Evolutionary conservation across 176 grass and related monocot species (phyloP), one percentile per base, ranked within the genome.

Genomic region (Triticum urartu): DNA sequence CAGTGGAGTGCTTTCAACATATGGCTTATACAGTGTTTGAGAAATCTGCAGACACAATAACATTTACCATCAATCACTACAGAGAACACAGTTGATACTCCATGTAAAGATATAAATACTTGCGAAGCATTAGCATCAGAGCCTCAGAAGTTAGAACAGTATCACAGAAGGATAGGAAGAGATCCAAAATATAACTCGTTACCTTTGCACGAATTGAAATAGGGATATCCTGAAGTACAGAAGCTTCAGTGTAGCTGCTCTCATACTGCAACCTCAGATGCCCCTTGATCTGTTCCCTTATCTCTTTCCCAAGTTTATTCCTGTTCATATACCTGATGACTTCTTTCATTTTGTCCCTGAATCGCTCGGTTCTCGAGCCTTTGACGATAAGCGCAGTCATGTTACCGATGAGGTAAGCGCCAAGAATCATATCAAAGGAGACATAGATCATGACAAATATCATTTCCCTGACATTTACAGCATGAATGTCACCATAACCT

Each of bases 341-440:
- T 71, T 97, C 97, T 90, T 93, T 99, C 97, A 99, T 99, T 88
- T 94, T 99, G 58, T 99, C 97, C 80, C 97, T 94, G 68, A 99
- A 99, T 64, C 91, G 80, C 84, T 97, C 97, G 0, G 97, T 99
- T 81, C 92, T 99, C 11, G 97, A 99, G 64, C 97, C 97, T 93
- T 99, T 99, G n/a, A 99, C 97, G n/a, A 99, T 99, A 40, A 99
- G 85, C 1, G 97, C 97, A 81, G 97, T 99, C 94, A 96, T 94
- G 82, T 94, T 99, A 87, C 97, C 97, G 15, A 99, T 97, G 68
- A 99, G 94, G 78, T 99, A 99, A 72, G 97, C 97, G 60, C 97
- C 92, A 20, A 99, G 90, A 90, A 99, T 94, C 97, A 99, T 99
- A 89, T 99, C 97, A 82, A 97, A 99, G 65, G 97, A 99, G 47